These are phyloP conservation scores for Penicillium palitans DNA, from an alignment of 2,329 filamentous ascomycete genomes.

Conservation along the genomic window DNA sequence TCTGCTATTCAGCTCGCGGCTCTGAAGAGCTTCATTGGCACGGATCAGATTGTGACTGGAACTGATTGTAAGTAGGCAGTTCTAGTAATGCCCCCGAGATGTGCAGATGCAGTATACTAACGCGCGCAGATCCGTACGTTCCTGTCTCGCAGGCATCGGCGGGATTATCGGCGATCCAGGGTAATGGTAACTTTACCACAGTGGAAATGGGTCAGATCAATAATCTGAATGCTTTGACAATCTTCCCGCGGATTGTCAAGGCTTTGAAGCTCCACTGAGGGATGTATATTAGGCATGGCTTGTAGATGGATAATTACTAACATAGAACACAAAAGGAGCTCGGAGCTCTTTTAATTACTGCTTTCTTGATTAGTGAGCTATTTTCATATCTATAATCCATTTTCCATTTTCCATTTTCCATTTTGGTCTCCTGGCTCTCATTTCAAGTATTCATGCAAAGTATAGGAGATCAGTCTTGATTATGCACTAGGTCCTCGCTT, in stretches of 20 bases:
- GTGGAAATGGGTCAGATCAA: slow-evolving; percentile 24
- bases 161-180: slow-evolving; percentile 9
- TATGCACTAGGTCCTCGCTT: too few relatives aligned
- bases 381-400: too few relatives aligned
- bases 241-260: slow-evolving; percentile 23
- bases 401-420: too few relatives aligned
- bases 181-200: slow-evolving; percentile 24
- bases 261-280: background rate
- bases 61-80: slow-evolving; percentile 26
- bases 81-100: background rate
- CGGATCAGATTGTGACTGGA: slow-evolving; percentile 24
- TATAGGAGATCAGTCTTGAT: too few relatives aligned
- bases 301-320: background rate
- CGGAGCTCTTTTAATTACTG: too few relatives aligned
- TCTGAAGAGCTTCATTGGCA: slow-evolving; percentile 26
- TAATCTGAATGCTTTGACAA: slow-evolving; percentile 24
- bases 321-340: background rate
- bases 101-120: slow-evolving; percentile 1
- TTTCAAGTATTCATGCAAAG: too few relatives aligned
- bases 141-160: slow-evolving; percentile 13
- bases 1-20: slow-evolving; percentile 25
- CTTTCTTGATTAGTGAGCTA: too few relatives aligned
- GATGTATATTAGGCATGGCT: background rate
- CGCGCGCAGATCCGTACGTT: slow-evolving; percentile 24
- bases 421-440: too few relatives aligned